Conservation (phyloP, 371 early-diverging fungal genomes). For the Circinella minor region DNA sequence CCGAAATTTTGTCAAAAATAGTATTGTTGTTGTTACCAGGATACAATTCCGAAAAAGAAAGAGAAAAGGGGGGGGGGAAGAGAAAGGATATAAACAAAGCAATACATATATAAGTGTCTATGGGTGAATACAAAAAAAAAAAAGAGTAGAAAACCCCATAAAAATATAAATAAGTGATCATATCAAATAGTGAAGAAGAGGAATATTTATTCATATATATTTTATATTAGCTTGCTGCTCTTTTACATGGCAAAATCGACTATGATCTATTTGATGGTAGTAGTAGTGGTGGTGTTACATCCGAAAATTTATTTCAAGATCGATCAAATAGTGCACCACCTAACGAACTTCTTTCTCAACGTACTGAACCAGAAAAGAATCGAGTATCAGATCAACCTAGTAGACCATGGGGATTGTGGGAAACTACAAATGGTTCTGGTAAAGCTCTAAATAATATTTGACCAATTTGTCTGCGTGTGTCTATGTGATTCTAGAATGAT, state of each 20-base stretch:
- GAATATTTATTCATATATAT: too few relatives aligned
- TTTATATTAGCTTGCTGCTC: conserved; percentile 38
- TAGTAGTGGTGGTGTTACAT: conserved; percentile 4
- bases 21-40: not conserved
- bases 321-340: conserved; percentile 52
- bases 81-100: too few relatives aligned
- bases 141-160: too few relatives aligned
- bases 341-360: conserved; percentile 23
- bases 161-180: too few relatives aligned
- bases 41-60: not conserved
- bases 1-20: not conserved
- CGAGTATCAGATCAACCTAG: conserved; percentile 13
- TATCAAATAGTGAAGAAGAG: too few relatives aligned
- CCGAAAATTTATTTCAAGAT: conserved; percentile 33
- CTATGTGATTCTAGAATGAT: conserved; percentile 12
- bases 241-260: conserved; percentile 47
- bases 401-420: conserved; percentile 45
- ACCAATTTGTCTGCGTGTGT: not conserved
- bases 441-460: conserved; percentile 1
- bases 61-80: not conserved
- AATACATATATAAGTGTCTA: too few relatives aligned
- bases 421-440: conserved; percentile 23
- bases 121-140: too few relatives aligned
- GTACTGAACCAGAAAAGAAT: conserved; percentile 16
- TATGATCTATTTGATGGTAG: conserved; percentile 34